Evolutionary conservation across 2,329 filamentous ascomycete species (phyloP), one percentile per base, ranked within the genome.

Genomic region (Fusarium fujikuroi): DNA sequence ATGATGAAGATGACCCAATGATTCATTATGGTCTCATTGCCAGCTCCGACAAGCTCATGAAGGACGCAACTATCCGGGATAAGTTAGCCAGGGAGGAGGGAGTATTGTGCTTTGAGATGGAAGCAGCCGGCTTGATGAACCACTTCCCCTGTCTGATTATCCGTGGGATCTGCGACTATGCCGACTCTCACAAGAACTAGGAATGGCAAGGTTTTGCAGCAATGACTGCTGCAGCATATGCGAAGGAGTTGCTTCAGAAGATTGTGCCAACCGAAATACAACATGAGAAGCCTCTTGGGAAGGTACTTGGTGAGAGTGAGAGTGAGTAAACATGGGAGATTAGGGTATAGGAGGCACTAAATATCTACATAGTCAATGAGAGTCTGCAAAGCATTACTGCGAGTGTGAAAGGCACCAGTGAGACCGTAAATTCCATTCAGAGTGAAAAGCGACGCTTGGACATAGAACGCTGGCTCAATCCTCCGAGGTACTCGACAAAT

Each of bases 101-200:
- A 2, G 52, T 71, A 0, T 18, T 66, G 1, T 74, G 70, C 10
- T 57, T 72, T 16, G 60, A 66, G 7, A 66, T 43, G 63, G 63
- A 65, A 60, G 63, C 43, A 16, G 59, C 59, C 0, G 57, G 44
- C 0, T 12, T 60, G 1, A 5, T 25, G 7, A 61, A 74, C 5
- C 63, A 63, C 1, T 75, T 81, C 7, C 79, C 79, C 1, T 83
- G 79, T n/a, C 37, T 83, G 0, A 73, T 81, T 0, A 79, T 84
- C 15, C 76, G 81, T 7, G 82, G 82, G 0, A 80, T 84, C 2
- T 84, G 79, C 34, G 79, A 83, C 43, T 84, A 84, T 54, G 73
- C 81, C 4, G 83, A 85, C 56, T 77, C 75, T 0, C 81, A 84
- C 61, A 73, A 65, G 42, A 68, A 64, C 7, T 30, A 74, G 0